Base-by-base conservation (phyloP, 169 alveolate genomes). In the Plasmodium coatneyi region DNA sequence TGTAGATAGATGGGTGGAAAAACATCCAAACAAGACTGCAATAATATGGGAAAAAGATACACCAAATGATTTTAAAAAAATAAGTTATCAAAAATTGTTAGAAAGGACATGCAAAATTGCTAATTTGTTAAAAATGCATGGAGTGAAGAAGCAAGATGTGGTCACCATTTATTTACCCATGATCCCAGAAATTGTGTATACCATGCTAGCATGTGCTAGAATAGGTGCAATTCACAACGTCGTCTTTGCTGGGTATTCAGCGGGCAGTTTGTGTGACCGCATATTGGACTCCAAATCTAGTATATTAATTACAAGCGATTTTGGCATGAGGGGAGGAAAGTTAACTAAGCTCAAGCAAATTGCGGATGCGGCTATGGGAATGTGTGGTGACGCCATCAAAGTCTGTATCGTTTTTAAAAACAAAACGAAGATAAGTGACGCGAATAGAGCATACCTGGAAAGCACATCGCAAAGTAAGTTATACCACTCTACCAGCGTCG, bases 211-310 rank as follows among this genome's bases (percentile, higher is more conserved):
- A 28, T 98, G 99, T 90, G 98, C 99, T 12, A 96, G 99, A 70
- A 97, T 99, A 39, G 99, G 99, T 52, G 99, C 99, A 14, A 97
- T 98, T 16, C 99, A 98, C 95, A 97, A 97, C 52, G 99, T 99
- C 19, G 99, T 99, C 82, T 99, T 99, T 95, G 99, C 99, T 25
- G 99, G 99, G 4, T 99, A 98, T 96, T 98, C 99, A 14, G 98
- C 99, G 56, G 97, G 97, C 16, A 97, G 98, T 89, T 91, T 99
- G 56, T 97, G 98, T 5, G 99, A 98, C 66, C 96, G 99, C 30
- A 97, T 98, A 25, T 83, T 95, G 10, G 99, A 98, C 94, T 98
- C 99, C 39, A 82, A 96, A 83, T 96, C 97, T 30, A 96, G 95
- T 76, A 25, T 97, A 25, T 84, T 98, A 34, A 94, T 98, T 80